These are phyloP conservation scores for Areca catechu DNA, from an alignment of 176 grass and related monocot species.

Conservation along the genomic window DNA sequence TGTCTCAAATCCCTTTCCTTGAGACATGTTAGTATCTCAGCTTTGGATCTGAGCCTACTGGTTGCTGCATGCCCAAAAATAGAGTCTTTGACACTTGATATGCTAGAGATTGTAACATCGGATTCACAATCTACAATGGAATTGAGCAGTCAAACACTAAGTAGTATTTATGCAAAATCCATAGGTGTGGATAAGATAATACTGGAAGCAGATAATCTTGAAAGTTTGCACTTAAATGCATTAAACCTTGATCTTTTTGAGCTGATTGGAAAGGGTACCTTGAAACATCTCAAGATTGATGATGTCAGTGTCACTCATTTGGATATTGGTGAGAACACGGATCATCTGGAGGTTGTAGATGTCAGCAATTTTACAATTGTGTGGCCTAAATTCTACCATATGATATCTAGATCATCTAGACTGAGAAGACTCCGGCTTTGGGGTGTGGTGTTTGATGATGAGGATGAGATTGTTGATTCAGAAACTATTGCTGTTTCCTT, in stretches of 20 bases:
- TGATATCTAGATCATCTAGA: slow-evolving; percentile 74
- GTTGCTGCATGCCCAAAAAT: slow-evolving; percentile 73
- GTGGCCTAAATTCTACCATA: slow-evolving; percentile 86
- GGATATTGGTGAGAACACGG: slow-evolving; percentile 75
- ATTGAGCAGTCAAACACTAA: slow-evolving; percentile 67
- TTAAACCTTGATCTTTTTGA: slow-evolving; percentile 97
- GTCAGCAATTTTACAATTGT: slow-evolving; percentile 89
- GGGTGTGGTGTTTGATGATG: slow-evolving; percentile 94
- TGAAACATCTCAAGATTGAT: slow-evolving; percentile 86
- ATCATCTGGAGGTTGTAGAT: slow-evolving; percentile 77
- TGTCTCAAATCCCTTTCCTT: slow-evolving; percentile 86
- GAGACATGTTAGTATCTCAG: slow-evolving; percentile 78
- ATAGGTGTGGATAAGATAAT: slow-evolving; percentile 80
- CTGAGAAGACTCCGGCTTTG: slow-evolving; percentile 64
- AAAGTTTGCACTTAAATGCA: slow-evolving; percentile 69
- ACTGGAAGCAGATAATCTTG: slow-evolving; percentile 87
- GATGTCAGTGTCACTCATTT: slow-evolving; percentile 94
- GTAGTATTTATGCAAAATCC: slow-evolving; percentile 65
- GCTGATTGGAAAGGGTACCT: slow-evolving; percentile 70
- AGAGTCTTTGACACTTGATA: slow-evolving; percentile 81
- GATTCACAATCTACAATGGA: slow-evolving; percentile 75
- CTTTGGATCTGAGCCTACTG: slow-evolving; percentile 74
- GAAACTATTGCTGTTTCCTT: slow-evolving; percentile 89
- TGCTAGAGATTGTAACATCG: slow-evolving; percentile 85
- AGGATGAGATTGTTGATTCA: slow-evolving; percentile 90